Base-by-base conservation (phyloP, 768 basidiomycete species). In the Pleurotus sapidus region DNA sequence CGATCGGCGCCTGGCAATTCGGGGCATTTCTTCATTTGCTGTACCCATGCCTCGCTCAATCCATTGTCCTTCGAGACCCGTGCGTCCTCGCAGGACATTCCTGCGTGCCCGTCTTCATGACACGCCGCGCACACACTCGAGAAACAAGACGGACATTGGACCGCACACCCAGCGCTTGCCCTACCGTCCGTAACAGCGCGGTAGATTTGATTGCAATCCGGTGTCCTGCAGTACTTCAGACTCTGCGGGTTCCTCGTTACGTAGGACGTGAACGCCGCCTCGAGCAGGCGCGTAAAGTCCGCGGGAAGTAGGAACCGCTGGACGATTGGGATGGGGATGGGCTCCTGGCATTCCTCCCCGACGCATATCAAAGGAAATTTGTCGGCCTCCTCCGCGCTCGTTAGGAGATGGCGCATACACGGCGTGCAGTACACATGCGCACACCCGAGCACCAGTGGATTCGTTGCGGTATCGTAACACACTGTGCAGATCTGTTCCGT, bases 181-280 rank as follows among this genome's bases (percentile, higher is more conserved):
- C 48, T 46, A 12, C 43, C 27, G 9, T 54, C 45, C 25, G 39
- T 42, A 24, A 40, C 42, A 20, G 56, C 65, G 48, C 77, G 72
- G 69, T 91, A 91, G 3, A 89, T 79, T 61, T 88, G 84, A 4
- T 72, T 74, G 65, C 90, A 91, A 63, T 89, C 87, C 0, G 89
- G 84, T 0, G 87, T 89, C 1, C 83, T 84, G 69, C 90, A 91
- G 59, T 84, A 84, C 55, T 79, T 78, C 64, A 84, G 84, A 46
- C 84, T 81, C 34, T 76, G 71, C 0, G 84, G 76, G 51, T 82
- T 80, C 39, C 77, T 66, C 42, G 84, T 80, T 40, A 88, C 70
- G 64, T 89, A 77, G 0, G 73, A 66, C 48, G 71, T 69, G 62
- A 87, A 88, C 0, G 83, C 80, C 0, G 80, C 76, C 24, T 83